Evolutionary conservation across 2,329 filamentous ascomycete species (phyloP).

Genomic region (Zarea fungicola): DNA sequence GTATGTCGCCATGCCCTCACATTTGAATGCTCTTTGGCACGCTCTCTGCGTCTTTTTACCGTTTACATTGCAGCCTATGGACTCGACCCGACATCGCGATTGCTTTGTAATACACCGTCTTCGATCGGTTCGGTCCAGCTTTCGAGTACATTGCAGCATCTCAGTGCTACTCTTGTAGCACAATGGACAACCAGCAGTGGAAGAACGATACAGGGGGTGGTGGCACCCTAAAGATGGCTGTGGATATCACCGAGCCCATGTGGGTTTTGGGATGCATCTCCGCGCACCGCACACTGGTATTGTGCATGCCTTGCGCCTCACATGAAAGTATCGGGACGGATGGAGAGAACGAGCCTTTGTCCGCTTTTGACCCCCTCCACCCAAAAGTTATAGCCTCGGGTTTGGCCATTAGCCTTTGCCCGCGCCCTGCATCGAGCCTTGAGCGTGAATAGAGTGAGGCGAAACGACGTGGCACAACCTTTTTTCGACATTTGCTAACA

Average conservation of each 20-base stretch:
- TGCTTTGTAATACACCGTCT: background rate
- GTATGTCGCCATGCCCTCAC: background rate
- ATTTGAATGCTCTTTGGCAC: background rate
- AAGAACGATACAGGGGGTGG: background rate
- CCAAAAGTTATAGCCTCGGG: background rate
- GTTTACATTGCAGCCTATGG: background rate
- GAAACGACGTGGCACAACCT: background rate
- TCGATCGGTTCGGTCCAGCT: background rate
- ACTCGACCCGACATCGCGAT: background rate
- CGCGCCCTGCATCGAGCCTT: background rate
- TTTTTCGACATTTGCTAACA: background rate
- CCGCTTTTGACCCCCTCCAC: background rate
- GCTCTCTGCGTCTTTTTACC: background rate
- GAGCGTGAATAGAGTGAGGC: constrained; percentile 1
- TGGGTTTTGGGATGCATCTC: background rate
- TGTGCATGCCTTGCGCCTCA: constrained; percentile 8
- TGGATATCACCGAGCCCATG: background rate
- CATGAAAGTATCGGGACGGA: constrained; percentile 8
- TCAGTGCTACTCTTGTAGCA: background rate
- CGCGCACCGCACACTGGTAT: background rate
- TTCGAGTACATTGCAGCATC: background rate
- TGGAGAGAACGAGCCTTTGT: background rate
- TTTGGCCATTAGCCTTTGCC: background rate
- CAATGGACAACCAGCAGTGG: background rate
- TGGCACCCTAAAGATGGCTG: background rate